Base-by-base conservation (phyloP, 2,329 filamentous ascomycete genomes). In the Monosporascus sp. region DNA sequence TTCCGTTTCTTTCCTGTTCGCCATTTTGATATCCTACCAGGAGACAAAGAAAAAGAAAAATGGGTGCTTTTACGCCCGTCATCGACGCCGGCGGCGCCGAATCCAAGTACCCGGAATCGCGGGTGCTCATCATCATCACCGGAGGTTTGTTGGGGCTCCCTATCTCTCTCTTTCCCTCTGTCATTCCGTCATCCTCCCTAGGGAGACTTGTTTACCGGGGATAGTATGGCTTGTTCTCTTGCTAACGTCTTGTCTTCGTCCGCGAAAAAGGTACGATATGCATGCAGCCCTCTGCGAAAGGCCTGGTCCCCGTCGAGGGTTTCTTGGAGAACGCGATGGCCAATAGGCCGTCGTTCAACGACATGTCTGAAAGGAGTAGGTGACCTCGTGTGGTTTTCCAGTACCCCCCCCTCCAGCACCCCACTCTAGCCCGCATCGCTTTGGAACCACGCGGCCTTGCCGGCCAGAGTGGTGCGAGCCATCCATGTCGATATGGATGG, bases 81-180 rank as follows among this genome's bases (percentile, higher is more conserved):
- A 54, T 57, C 36, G 55, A 55, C 46, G 59, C 61, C 54, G 60
- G 55, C 38, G 51, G 62, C 50, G 51, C 62, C 38, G 56, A 57
- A 18, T 55, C 60, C 48, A 70, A 66, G 8, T 77, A 77, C 54
- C 87, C 87, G 11, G 90, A 95, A 69, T 90, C 89, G 24, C 80
- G 89, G 54, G 88, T 97, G 14, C 78, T 97, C 59, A 88, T 96
- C 64, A 89, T 96, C 70, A 93, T 95, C 76, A 96, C 92, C 14
- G 91, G 89, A 55, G 88, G 79, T 20, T 81, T 78, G 17, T 88
- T 88, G 62, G 87, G 83, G 67, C 50, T 18, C 87, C 87, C 7
- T 57, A 53, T 25, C 51, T 1, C 20, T 48, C 15, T 20, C 38
- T 37, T 44, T 11, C 41, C 38, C 17, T 22, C 37, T 11, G 7